Conservation (phyloP, 1,284 basidiomycete species). For the Grifola frondosa region DNA sequence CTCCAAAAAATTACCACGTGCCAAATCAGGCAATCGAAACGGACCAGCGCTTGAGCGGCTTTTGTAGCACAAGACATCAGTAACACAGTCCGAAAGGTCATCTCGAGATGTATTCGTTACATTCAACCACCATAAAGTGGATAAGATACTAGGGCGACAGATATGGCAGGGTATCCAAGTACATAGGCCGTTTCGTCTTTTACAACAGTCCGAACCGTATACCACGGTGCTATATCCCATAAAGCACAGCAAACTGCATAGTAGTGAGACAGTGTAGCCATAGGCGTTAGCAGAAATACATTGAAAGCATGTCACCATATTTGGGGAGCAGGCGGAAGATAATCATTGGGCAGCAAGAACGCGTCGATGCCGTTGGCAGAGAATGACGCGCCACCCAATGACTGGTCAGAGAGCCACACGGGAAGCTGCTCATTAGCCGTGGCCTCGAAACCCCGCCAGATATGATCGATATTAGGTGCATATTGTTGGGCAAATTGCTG, state of each 20-base stretch:
- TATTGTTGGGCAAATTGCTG: conserved; percentile 33
- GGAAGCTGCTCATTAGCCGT: conserved; percentile 73
- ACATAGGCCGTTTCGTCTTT: conserved; percentile 15
- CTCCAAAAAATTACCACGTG: conserved; percentile 34
- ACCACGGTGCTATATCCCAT: conserved; percentile 2
- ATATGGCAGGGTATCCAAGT: conserved; percentile 16
- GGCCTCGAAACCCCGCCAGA: conserved; percentile 71
- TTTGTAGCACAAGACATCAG: too few species aligned
- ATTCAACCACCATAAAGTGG: conserved; percentile 5
- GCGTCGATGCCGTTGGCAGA: conserved; percentile 81
- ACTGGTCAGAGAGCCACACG: conserved; percentile 81
- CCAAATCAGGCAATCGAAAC: conserved; percentile 21
- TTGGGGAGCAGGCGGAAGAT: conserved; percentile 64
- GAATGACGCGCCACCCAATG: conserved; percentile 69
- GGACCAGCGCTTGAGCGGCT: conserved; percentile 8
- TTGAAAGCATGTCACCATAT: conserved; percentile 63
- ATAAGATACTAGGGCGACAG: conserved; percentile 12
- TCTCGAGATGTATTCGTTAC: conserved; percentile 3
- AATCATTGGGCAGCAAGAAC: conserved; percentile 74
- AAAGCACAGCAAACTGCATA: conserved; percentile 14
- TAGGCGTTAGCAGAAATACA: too few species aligned
- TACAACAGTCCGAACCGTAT: conserved; percentile 9
- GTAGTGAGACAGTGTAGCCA: too few species aligned
- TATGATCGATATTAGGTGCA: conserved; percentile 61
- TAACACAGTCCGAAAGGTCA: too few species aligned